phyloP scores from a whole-genome alignment of 192 early-diverging fungal genomes.

The Jimgerdemannia lactiflua region DNA sequence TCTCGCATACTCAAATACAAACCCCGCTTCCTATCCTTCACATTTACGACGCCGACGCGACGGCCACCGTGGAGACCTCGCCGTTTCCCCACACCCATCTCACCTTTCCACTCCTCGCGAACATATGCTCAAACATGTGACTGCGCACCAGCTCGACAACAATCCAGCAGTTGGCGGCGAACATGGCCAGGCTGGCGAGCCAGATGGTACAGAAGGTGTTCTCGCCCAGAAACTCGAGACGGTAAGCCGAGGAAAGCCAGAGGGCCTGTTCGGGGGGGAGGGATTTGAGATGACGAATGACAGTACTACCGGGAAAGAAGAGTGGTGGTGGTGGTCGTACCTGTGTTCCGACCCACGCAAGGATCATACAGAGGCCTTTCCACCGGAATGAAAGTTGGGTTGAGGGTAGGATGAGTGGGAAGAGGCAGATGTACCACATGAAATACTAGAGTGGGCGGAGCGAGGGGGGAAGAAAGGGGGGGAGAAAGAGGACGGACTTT shows the following conservation, averaged over 20 bases:
- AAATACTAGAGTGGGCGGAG: constrained; percentile 73
- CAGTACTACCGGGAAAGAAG: constrained; percentile 16
- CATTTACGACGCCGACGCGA: too few relatives aligned
- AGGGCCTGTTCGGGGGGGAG: constrained; percentile 57
- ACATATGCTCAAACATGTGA: constrained; percentile 48
- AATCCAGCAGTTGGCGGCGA: constrained; percentile 70
- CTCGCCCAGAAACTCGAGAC: constrained; percentile 83
- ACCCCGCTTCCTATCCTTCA: too few relatives aligned
- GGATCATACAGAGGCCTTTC: constrained; percentile 52
- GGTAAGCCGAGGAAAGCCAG: constrained; percentile 86
- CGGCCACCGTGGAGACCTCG: not conserved
- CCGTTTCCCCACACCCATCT: constrained; percentile 45
- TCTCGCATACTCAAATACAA: too few relatives aligned
- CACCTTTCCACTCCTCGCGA: constrained; percentile 41
- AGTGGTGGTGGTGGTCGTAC: constrained; percentile 16
- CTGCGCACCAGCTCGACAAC: constrained; percentile 50
- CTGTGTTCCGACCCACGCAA: constrained; percentile 71
- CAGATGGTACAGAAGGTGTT: constrained; percentile 80
- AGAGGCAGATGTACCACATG: constrained; percentile 97
- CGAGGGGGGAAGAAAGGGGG: not conserved
- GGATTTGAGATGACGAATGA: constrained; percentile 12
- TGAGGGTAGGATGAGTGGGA: constrained; percentile 82
- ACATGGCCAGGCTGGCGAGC: constrained; percentile 71
- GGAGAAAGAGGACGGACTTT: not conserved
- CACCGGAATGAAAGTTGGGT: constrained; percentile 42